Evolutionary conservation across 176 grass and related monocot species (phyloP), one percentile per base, ranked within the genome.

Genomic region (Avena sativa): DNA sequence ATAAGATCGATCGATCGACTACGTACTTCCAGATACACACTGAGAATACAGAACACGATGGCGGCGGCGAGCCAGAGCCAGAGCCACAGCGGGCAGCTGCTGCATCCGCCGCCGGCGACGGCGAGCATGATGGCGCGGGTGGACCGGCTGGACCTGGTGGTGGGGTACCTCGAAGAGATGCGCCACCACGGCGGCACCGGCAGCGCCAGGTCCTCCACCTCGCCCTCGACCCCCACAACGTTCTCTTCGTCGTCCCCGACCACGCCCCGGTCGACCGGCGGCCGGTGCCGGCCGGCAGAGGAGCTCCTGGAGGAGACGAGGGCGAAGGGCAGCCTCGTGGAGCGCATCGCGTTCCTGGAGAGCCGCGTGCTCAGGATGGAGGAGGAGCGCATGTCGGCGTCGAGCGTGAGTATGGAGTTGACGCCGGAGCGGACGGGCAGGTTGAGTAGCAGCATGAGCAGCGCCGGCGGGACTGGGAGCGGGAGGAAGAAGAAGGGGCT

Each of bases 131-230:
- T 97, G 67, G 74, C 86, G 47, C 85, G 92, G 17, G 76, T 92
- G 14, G 94, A 97, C 40, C 87, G 90, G 20, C 75, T 94, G 81
- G 94, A 97, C 69, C 11, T 92, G 32, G 74, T 97, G 89, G 78
- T 92, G 40, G 79, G 88, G 12, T 90, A 87, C 83, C 79, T 94
- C 70, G 92, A 97, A 82, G 90, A 92, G 85, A 52, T 88, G 79
- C 84, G 58, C 47, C 72, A 75, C 5, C 11, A 49, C 51, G 50
- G 60, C 5, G 40, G 40, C 40, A 43, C 40, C 40, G 8, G 63
- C 56, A 70, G n/a, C 58, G 83, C 71, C 16, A 52, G 59, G 79
- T 81, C 79, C 0, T 59, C 51, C 9, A 75, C 75, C 11, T 87
- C 82, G 3, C 68, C 92, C 2, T 87, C 82, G 3, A 62, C 92